Evolutionary conservation across 106 monocot species (phyloP).

Genomic region (Allium fistulosum): DNA sequence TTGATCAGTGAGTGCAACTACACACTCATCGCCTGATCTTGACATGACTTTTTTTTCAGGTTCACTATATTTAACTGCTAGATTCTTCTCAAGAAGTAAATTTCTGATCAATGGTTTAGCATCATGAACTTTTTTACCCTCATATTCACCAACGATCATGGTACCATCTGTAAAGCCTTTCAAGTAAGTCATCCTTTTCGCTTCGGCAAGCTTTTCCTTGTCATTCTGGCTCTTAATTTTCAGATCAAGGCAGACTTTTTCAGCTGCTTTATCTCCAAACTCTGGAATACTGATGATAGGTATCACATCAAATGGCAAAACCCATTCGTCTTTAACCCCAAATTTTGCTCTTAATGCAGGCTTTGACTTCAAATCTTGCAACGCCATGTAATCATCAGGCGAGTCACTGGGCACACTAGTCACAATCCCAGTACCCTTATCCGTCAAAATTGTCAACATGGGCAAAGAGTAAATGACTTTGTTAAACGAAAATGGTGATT

Average conservation of each 20-base stretch:
- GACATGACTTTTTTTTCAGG: constrained; percentile 90
- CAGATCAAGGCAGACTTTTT: constrained; percentile 78
- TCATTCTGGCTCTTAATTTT: constrained; percentile 94
- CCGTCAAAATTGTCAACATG: constrained; percentile 91
- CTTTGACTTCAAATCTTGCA: constrained; percentile 82
- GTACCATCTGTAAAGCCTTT: constrained; percentile 89
- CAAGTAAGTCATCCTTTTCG: constrained; percentile 78
- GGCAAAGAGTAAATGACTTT: constrained; percentile 76
- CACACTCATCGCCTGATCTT: constrained; percentile 89
- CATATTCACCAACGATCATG: constrained; percentile 83
- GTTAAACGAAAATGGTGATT: constrained; percentile 71
- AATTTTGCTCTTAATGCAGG: constrained; percentile 67
- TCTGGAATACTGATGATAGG: constrained; percentile 90
- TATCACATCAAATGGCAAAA: constrained; percentile 74
- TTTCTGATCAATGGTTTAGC: constrained; percentile 70
- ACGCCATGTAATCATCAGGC: constrained; percentile 82
- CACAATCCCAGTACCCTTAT: constrained; percentile 95
- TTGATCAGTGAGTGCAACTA: constrained; percentile 90
- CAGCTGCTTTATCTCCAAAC: constrained; percentile 81
- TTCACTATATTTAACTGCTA: constrained; percentile 82
- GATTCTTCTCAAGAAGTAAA: constrained; percentile 45
- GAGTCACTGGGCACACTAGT: constrained; percentile 95
- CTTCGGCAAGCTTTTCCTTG: constrained; percentile 87
- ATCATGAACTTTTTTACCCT: constrained; percentile 75
- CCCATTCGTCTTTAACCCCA: constrained; percentile 86